phyloP scores from a whole-genome alignment of 768 basidiomycete genomes.

The Inosperma sp. region DNA sequence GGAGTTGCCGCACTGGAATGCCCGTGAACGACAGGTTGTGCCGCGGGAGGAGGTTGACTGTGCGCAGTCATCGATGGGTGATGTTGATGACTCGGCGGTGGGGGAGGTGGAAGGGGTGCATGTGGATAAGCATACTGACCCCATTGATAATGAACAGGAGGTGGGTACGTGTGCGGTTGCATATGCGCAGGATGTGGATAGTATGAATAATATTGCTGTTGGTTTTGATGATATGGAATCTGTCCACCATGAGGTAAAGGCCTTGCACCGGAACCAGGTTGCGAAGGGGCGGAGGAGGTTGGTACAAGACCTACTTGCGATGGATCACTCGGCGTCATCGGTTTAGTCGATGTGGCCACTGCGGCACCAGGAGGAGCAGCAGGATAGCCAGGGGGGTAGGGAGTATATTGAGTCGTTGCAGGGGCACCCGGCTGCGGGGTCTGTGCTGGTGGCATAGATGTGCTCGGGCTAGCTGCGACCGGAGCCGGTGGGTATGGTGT shows the following conservation, averaged over 20 bases:
- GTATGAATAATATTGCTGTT: constrained; percentile 9
- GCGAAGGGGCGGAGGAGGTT: constrained; percentile 7
- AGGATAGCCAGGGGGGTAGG: constrained; percentile 15
- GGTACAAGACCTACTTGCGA: constrained; percentile 23
- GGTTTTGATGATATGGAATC: constrained; percentile 1
- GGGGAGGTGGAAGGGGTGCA: constrained; percentile 9
- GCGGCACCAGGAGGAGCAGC: constrained; percentile 16
- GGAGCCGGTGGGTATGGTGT: constrained; percentile 9
- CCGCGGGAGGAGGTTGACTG: constrained; percentile 7
- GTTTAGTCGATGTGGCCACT: constrained; percentile 10
- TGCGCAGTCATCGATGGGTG: constrained; percentile 8
- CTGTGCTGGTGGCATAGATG: background rate
- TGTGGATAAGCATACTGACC: background rate
- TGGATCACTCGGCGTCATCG: constrained; percentile 22
- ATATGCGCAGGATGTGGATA: constrained; percentile 12
- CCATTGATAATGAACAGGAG: constrained; percentile 5
- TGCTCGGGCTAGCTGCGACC: constrained; percentile 5
- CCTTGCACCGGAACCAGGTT: constrained; percentile 9
- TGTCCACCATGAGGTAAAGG: constrained; percentile 8
- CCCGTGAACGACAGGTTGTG: constrained; percentile 2
- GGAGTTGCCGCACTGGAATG: background rate
- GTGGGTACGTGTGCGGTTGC: constrained; percentile 8
- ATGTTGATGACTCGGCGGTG: no score
- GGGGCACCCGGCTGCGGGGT: background rate
- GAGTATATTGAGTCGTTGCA: background rate